Evolutionary conservation across 2,329 filamentous ascomycete species (phyloP).

Genomic region (Fulvia fulva): DNA sequence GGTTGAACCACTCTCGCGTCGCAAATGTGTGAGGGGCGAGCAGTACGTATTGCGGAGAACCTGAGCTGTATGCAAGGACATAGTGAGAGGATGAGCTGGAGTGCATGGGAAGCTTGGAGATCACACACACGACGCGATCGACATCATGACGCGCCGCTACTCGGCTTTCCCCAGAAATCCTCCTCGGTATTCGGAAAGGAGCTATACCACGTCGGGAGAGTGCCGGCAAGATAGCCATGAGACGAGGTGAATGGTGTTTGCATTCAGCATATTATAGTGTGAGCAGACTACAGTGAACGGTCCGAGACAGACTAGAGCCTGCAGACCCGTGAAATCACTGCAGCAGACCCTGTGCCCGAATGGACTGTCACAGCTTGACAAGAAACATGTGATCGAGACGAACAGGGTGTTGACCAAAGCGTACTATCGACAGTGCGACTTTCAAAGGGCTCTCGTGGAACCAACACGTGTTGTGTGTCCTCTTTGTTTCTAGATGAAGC

Average conservation of each 20-base stretch:
- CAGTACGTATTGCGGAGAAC: constrained; percentile 2
- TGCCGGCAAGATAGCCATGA: neutral
- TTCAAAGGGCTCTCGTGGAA: no score
- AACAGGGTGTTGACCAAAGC: no score
- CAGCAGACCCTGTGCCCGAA: no score
- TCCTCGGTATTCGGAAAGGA: neutral
- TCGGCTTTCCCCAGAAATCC: neutral
- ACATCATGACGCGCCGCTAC: neutral
- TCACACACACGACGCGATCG: neutral
- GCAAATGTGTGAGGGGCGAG: neutral
- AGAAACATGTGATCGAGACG: no score
- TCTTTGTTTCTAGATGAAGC: no score
- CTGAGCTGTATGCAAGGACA: neutral
- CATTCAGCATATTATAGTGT: neutral
- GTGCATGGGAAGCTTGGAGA: neutral
- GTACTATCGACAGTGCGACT: no score
- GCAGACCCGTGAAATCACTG: no score
- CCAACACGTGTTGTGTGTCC: no score
- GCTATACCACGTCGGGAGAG: neutral
- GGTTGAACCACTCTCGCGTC: neutral
- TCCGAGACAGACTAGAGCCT: no score
- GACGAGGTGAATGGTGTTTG: neutral
- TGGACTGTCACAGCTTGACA: no score
- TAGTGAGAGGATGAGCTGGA: neutral
- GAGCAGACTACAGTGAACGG: no score